Evolutionary conservation across 768 basidiomycete species (phyloP), one percentile per base, ranked within the genome.

Genomic region (Leccinum arenicola): DNA sequence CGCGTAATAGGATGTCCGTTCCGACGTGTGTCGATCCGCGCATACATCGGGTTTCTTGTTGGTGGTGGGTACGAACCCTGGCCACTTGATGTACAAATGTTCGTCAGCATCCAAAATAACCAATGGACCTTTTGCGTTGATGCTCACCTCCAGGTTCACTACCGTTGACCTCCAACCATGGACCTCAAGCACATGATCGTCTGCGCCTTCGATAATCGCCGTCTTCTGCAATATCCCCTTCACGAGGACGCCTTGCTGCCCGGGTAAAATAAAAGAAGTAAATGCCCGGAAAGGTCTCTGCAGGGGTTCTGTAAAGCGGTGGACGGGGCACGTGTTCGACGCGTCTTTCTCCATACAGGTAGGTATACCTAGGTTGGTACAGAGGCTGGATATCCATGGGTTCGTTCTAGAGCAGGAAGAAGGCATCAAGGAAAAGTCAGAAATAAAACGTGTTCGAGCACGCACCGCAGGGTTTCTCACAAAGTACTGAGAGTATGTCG

Each of bases 51-150:
- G 14, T 21, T 47, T 38, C 6, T 38, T 47, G 45, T 6, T 10
- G 11, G 6, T 12, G 47, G 47, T 21, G 5, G n/a, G 47, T 23
- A 48, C 21, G n/a, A 29, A 50, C 21, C 29, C 55, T 6, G 51
- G 55, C 55, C 55, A 56, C 55, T 56, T 53, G 50, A 54, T 48
- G 47, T 48, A 14, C 47, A 11, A 15, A 48, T 48, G 47, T 48
- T 14, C 9, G 47, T 48, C 12, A 48, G 21, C 21, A 19, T 23
- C 12, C 11, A 23, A 14, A 14, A 23, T 14, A 48, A 48, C 19
- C 38, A 38, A n/a, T n/a, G 17, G 21, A 47, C 45, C 5, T 21
- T 33, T 23, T 8, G 8, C 38, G 17, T 40, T 40, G 14, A 38
- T 29, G n/a, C 55, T 29, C 19, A 54, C 55, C 17, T 56, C 25